phyloP scores from a whole-genome alignment of 441 rosid species.

The Metrosideros polymorpha region DNA sequence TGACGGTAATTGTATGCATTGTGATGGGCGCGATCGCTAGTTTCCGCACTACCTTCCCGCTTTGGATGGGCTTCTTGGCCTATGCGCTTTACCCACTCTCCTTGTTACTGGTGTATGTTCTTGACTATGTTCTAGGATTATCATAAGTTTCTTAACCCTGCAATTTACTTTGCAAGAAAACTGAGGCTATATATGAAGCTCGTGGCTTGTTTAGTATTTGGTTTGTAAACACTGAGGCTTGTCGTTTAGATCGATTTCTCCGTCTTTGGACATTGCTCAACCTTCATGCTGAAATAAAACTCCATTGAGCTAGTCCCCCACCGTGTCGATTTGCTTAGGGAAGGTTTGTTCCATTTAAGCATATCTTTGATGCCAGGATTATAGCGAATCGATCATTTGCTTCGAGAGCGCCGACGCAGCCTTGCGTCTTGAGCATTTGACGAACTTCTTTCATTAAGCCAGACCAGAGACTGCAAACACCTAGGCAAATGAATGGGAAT shows the following conservation, averaged over 20 bases:
- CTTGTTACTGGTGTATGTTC: conserved; percentile 11
- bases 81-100: conserved; percentile 20
- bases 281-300: background rate
- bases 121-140: conserved; percentile 20
- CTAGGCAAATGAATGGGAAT: background rate
- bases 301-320: background rate
- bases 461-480: background rate
- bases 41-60: conserved; percentile 21
- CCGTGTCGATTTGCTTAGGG: too few relatives aligned
- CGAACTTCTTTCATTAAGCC: background rate
- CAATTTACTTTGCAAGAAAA: background rate
- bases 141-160: background rate
- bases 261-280: background rate
- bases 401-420: background rate
- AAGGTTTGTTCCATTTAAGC: background rate
- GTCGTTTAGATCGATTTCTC: background rate
- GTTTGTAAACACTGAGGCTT: background rate
- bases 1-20: conserved; percentile 15
- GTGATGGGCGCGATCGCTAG: conserved; percentile 15
- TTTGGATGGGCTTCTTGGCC: conserved; percentile 20
- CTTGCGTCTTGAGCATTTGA: background rate
- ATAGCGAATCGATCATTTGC: background rate
- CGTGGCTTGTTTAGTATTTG: background rate
- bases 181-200: background rate
- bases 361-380: background rate